A percentile compares a stretch with the other conserved stretches of the same genome.
These are phyloP conservation scores for Sungouiozyma intestinalis DNA, from an alignment of 805 yeast genomes.

Conservation along the genomic window DNA sequence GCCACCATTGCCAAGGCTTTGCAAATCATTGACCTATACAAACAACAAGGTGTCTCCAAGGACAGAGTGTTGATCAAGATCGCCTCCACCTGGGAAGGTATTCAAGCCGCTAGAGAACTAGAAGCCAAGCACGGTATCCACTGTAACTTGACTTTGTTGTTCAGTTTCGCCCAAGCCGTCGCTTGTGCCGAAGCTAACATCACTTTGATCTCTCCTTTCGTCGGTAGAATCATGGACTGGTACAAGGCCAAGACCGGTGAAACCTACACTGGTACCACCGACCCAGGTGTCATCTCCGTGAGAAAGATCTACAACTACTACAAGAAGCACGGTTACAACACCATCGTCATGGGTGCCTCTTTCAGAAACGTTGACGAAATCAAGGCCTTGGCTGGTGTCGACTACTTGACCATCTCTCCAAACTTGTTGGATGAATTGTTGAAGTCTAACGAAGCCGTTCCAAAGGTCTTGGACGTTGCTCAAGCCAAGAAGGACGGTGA, in stretches of 20 bases:
- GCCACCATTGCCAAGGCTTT: conserved; percentile 88
- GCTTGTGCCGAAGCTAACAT: conserved; percentile 96
- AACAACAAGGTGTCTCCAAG: conserved; percentile 71
- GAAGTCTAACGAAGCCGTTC: conserved; percentile 66
- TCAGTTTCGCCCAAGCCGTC: conserved; percentile 93
- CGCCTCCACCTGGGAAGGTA: conserved; percentile 98
- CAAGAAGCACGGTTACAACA: conserved; percentile 89
- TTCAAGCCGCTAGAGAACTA: conserved; percentile 92
- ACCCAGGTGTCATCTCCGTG: conserved; percentile 93
- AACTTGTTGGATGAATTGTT: conserved; percentile 75
- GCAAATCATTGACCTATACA: conserved; percentile 76
- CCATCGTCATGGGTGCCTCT: conserved; percentile 99
- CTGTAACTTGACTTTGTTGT: conserved; percentile 86
- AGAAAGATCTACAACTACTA: conserved; percentile 86
- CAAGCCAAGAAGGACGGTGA: conserved; percentile 39
- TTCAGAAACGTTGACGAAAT: conserved; percentile 95
- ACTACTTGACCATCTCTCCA: conserved; percentile 90
- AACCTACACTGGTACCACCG: conserved; percentile 60
- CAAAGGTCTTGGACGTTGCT: conserved; percentile 64
- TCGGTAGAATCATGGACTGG: conserved; percentile 98
- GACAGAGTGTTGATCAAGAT: conserved; percentile 89
- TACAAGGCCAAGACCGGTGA: conserved; percentile 87
- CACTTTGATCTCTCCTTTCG: conserved; percentile 94
- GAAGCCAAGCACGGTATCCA: conserved; percentile 84
- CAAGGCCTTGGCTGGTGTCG: conserved; percentile 92